Base-by-base conservation (phyloP, 495 filamentous ascomycete species). In the Oidiodendron maius region DNA sequence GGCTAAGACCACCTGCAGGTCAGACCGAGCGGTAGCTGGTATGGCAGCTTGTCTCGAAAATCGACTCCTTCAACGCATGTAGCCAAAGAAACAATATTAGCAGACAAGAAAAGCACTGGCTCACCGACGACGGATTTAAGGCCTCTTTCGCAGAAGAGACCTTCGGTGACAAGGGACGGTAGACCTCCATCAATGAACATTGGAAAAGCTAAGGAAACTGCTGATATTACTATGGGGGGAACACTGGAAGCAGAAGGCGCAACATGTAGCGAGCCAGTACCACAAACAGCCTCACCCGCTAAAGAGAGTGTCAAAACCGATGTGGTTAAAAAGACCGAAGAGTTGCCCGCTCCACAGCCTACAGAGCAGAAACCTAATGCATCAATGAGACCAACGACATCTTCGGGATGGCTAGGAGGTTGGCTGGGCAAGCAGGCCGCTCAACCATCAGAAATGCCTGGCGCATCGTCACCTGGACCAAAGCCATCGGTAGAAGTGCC, bases 1-100 rank as follows among this genome's bases (percentile, higher is more conserved):
- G 38, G 16, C 3, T n/a, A 40, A 12, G 24, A 36, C 28, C 12
- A 12, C 26, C 25, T 5, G 3, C 9, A 55, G 50, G 10, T 52
- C 21, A 55, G 55, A 26, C 13, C 53, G 9, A 74, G 9, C 70
- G 68, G 26, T 40, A 77, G 76, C 40, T 91, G 78, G 80, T 80
- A 80, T 43, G 76, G 76, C 25, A 79, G 76, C n/a, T 81, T 83
- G 83, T 79, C 84, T 20, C 72, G 58, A 30, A 91, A 91, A 63
- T 83, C 86, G 21, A 70, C 74, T 30, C 76, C 86, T 39, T 82
- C 86, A 44, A 89, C 81, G 40, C 77, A 86, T 65, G 77, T 89
- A 62, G 85, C 83, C 47, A 82, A 81, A 61, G 85, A 91, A 68
- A 87, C 81, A 44, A 87, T 89, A 26, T 74, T 83, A 46, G 58